A percentile compares a stretch with the other conserved stretches of the same genome.
Evolutionary conservation across 768 basidiomycete species (phyloP).

Genomic region (Mycena polygramma): DNA sequence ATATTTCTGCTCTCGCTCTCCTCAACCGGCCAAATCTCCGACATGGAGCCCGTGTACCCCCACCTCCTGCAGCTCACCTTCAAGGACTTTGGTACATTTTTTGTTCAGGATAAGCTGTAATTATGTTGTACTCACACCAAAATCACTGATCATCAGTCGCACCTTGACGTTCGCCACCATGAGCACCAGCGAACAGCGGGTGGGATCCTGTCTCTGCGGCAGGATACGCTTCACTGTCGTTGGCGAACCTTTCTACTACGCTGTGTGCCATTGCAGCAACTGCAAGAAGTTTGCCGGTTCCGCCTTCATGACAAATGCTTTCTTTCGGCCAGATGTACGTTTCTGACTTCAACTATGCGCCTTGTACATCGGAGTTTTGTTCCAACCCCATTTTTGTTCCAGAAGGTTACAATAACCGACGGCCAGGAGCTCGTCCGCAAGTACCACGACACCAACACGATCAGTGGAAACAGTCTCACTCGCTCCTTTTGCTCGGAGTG

Average conservation of each 20-base stretch:
- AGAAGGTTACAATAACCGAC: slow-evolving; percentile 29
- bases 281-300: slow-evolving; percentile 44
- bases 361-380: background rate
- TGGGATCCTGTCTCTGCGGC: slow-evolving; percentile 32
- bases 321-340: slow-evolving; percentile 43
- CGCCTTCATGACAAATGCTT: slow-evolving; percentile 44
- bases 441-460: slow-evolving; percentile 41
- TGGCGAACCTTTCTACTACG: slow-evolving; percentile 37
- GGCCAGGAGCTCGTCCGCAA: slow-evolving; percentile 42
- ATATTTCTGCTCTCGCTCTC: no score
- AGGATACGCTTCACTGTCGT: slow-evolving; percentile 24
- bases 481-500: slow-evolving; percentile 47
- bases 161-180: background rate
- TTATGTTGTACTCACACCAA: background rate
- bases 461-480: slow-evolving; percentile 39
- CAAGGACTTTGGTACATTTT: no score
- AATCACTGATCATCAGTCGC: background rate
- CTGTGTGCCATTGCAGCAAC: slow-evolving; percentile 42
- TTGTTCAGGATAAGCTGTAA: background rate
- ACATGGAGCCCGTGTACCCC: no score
- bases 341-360: no score
- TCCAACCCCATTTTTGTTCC: no score
- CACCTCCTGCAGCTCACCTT: no score
- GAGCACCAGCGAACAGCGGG: background rate
- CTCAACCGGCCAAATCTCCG: no score